Evolutionary conservation across 1,284 basidiomycete genomes (phyloP), one percentile per base, ranked within the genome.

Genomic region (Neonothopanus nambi): DNA sequence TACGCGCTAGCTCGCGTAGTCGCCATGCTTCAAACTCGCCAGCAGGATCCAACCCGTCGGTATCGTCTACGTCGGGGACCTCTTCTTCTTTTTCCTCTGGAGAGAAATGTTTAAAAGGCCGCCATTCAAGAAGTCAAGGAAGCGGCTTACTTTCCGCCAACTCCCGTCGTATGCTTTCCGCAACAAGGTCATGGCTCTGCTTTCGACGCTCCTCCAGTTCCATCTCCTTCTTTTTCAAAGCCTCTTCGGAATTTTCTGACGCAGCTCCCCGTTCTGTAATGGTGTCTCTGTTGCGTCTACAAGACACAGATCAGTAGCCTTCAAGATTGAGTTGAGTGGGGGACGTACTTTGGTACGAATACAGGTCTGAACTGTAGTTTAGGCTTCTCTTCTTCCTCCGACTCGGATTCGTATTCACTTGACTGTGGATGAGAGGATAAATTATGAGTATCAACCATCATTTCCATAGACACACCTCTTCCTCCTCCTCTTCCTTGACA

Each of bases 21-120:
- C 95, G 84, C 97, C 97, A 99, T 1, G 90, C 92, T 64, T 96
- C 93, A 61, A 99, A 99, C 70, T 99, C 97, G 46, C 72, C 88
- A 21, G 84, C 81, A 1, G 95, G 92, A 65, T 99, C 95, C 44
- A 95, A 67, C 1, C 91, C 95, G 65, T 99, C 97, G 1, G 93
- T 91, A 69, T 99, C 97, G 72, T 98, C 95, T 0, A 99, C 81
- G 56, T 98, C 95, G 1, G 90, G 89, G 26, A 89, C 75, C 13
- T 87, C 69, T 17, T 89, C 89, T 52, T 91, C 86, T 59, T 91
- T 89, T 70, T 95, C 90, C 80, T 92, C 93, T 96, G 65, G 21
- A 54, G 53, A 33, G 15, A 49, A 38, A 44, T 46, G 26, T 26
- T 5, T 26, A 52, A 39, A 57, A 37, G 56, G 41, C 51, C n/a